phyloP scores from a whole-genome alignment of 192 early-diverging fungal species.

The Rhizoclosmatium sp. region DNA sequence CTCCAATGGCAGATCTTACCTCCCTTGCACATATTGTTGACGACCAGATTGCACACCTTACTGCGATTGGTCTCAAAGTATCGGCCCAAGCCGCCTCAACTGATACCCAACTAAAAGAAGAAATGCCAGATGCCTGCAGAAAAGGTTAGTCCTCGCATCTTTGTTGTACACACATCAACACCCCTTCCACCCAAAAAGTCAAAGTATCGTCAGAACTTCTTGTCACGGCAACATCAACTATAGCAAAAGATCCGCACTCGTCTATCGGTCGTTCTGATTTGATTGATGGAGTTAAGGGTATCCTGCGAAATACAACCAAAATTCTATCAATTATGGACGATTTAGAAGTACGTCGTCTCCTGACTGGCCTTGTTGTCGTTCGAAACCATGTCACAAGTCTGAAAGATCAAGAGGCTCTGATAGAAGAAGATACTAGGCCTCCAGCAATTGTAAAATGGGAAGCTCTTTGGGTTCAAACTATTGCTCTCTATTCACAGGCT shows the following conservation, averaged over 20 bases:
- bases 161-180: neutral
- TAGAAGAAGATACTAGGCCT: neutral
- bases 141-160: slow-evolving; percentile 8
- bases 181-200: slow-evolving; percentile 41
- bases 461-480: neutral
- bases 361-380: slow-evolving; percentile 33
- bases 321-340: slow-evolving; percentile 59
- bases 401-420: neutral
- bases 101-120: slow-evolving; percentile 45
- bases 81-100: slow-evolving; percentile 40
- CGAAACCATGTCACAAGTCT: slow-evolving; percentile 20
- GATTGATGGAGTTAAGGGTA: slow-evolving; percentile 60
- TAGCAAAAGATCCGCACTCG: slow-evolving; percentile 52
- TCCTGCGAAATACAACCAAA: slow-evolving; percentile 53
- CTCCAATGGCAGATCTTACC: slow-evolving; percentile 58
- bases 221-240: slow-evolving; percentile 41
- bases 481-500: slow-evolving; percentile 37
- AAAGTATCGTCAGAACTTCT: slow-evolving; percentile 49
- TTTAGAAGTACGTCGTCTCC: slow-evolving; percentile 56
- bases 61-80: slow-evolving; percentile 47
- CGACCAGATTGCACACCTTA: slow-evolving; percentile 54
- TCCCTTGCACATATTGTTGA: slow-evolving; percentile 49
- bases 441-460: slow-evolving; percentile 6
- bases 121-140: slow-evolving; percentile 55
- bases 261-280: slow-evolving; percentile 47